A percentile compares a stretch with the other conserved stretches of the same genome.
phyloP scores from a whole-genome alignment of 192 early-diverging fungal species.

The Rhizophagus sp. region DNA sequence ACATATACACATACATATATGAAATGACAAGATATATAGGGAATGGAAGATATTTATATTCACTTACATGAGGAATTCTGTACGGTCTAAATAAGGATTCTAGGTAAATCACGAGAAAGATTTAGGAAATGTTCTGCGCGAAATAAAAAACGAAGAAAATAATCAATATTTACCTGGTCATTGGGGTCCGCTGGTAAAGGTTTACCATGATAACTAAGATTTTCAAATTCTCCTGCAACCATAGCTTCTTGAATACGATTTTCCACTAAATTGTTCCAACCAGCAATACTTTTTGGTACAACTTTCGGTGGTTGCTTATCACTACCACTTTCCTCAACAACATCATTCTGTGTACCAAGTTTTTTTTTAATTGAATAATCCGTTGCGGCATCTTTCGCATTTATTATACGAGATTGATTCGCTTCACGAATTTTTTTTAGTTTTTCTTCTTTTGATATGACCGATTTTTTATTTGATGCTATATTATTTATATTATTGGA shows the following conservation, averaged over 20 bases:
- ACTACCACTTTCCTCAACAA: not conserved
- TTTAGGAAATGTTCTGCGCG: not conserved
- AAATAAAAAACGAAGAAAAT: too few relatives aligned
- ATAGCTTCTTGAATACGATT: constrained; percentile 30
- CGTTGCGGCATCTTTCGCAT: constrained; percentile 30
- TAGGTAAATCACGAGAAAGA: not conserved
- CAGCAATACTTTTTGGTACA: constrained; percentile 11
- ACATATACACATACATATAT: not conserved
- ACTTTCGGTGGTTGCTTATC: not conserved
- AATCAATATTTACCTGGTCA: not conserved
- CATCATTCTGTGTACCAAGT: not conserved
- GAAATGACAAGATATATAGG: not conserved
- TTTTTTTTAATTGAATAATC: constrained; percentile 30
- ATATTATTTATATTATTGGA: too few relatives aligned
- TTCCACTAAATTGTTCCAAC: constrained; percentile 29
- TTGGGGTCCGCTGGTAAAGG: constrained; percentile 27
- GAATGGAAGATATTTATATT: not conserved
- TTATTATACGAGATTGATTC: constrained; percentile 25
- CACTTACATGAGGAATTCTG: constrained; percentile 31
- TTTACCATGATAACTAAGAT: constrained; percentile 33
- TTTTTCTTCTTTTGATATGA: constrained; percentile 24
- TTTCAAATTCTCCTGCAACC: constrained; percentile 34
- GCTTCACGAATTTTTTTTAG: constrained; percentile 1
- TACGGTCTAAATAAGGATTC: constrained; percentile 36
- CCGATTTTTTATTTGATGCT: not conserved